A percentile compares a stretch with the other conserved stretches of the same genome.
Conservation (phyloP, 495 filamentous ascomycete genomes). For the Aspergillus hancockii region DNA sequence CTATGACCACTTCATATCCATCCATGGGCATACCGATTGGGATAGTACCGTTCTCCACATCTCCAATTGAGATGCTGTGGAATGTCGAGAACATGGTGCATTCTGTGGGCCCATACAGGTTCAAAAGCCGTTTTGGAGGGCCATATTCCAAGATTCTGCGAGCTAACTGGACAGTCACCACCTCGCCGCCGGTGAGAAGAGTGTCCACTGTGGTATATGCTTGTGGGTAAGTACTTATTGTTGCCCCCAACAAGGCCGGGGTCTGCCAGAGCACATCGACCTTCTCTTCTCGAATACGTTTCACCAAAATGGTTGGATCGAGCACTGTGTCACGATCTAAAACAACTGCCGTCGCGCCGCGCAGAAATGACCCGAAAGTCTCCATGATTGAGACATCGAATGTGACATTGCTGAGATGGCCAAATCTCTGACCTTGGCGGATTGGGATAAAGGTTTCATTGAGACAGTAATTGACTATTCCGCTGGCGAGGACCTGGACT, state of each 20-base stretch:
- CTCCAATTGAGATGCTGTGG: background rate
- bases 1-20: background rate
- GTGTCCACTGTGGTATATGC: background rate
- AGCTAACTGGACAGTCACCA: background rate
- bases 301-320: background rate
- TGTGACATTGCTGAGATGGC: constrained; percentile 2
- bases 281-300: background rate
- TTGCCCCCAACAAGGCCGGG: background rate
- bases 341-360: background rate
- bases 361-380: background rate
- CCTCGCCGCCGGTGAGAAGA: background rate
- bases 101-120: background rate
- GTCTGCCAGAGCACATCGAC: constrained; percentile 2
- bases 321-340: background rate
- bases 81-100: background rate
- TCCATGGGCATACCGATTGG: background rate
- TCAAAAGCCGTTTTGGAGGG: background rate
- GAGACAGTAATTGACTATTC: background rate
- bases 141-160: background rate
- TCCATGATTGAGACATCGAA: constrained; percentile 1
- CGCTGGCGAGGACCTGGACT: background rate
- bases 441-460: background rate
- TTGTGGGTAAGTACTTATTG: background rate
- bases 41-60: background rate
- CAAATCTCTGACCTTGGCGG: background rate